Conservation (phyloP, 2,329 filamentous ascomycete species). For the Didymella keratinophila region DNA sequence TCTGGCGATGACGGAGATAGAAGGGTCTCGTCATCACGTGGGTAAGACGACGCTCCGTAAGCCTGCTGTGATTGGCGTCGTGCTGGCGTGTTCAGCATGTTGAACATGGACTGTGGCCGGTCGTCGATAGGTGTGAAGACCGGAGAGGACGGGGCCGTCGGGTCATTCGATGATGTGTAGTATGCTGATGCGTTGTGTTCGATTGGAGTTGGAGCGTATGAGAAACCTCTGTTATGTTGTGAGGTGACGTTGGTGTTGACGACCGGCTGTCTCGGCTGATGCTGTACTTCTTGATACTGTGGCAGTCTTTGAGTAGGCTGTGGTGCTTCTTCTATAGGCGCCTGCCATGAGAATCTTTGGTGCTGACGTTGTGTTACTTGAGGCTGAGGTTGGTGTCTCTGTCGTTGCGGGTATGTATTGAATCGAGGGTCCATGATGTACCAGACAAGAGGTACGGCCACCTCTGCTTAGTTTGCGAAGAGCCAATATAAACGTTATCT, state of each 20-base stretch:
- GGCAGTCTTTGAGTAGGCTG: neutral
- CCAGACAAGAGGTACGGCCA: conserved; percentile 1
- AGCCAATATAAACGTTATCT: neutral
- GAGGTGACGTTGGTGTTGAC: conserved; percentile 9
- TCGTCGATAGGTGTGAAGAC: conserved; percentile 36
- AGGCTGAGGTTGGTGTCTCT: conserved; percentile 26
- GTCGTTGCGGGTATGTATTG: conserved; percentile 24
- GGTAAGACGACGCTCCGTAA: conserved; percentile 33
- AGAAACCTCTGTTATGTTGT: conserved; percentile 42
- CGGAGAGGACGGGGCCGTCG: conserved; percentile 38
- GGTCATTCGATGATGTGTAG: conserved; percentile 37
- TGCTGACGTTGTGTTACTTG: conserved; percentile 24
- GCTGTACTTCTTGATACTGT: conserved; percentile 15
- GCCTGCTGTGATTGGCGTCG: conserved; percentile 33
- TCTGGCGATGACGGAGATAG: conserved; percentile 39
- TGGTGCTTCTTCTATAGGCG: conserved; percentile 11
- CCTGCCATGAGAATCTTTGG: conserved; percentile 24
- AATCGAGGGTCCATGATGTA: conserved; percentile 37
- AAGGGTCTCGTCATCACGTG: conserved; percentile 35
- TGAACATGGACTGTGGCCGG: conserved; percentile 39
- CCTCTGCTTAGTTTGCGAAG: neutral
- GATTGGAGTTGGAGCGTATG: conserved; percentile 48
- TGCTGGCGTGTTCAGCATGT: conserved; percentile 30
- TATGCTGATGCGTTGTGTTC: conserved; percentile 41
- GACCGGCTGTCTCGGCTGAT: conserved; percentile 6